Base-by-base conservation (phyloP, 768 basidiomycete species). In the Sutorius australiensis region DNA sequence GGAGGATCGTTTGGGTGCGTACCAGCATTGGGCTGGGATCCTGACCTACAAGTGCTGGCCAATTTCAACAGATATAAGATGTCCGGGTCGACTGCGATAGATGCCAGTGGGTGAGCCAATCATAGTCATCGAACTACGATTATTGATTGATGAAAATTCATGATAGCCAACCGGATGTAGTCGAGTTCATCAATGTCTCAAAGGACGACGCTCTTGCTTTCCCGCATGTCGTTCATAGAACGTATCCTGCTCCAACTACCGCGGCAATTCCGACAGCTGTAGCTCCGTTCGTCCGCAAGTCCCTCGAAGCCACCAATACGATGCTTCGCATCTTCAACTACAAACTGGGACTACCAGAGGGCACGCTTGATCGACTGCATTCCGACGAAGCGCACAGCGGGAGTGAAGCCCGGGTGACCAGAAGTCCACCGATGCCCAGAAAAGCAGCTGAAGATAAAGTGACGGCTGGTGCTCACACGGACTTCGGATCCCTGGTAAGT, bases 201-300 rank as follows among this genome's bases (percentile, higher is more conserved):
- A 85, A 86, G 61, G 86, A 89, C 61, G 87, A 89, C 57, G 83
- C 76, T 0, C 62, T 88, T 0, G 77, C 81, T 0, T 87, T 77
- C 71, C 87, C 86, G 0, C 55, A 64, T 0, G 68, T 76, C 21
- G 74, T 72, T 6, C 77, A 80, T 19, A 76, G 84, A 21, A 73
- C 75, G 0, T 89, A 89, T 60, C 86, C 85, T 0, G 61, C 64
- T 0, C 75, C 79, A 0, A 78, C 81, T 21, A 71, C 77, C 34
- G 72, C 72, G 3, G 72, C 72, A 24, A 86, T 87, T 75, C 65
- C 71, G 13, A 67, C 72, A 0, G 73, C 73, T 3, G 70, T 86
- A 17, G 57, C 59, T 1, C 81, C 82, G 0, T 87, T 87, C 58
- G 70, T 86, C 6, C 73, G 72, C 44, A 81, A 80, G 60, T 84